Evolutionary conservation across 2,329 filamentous ascomycete genomes (phyloP).

Genomic region (Fusarium devonianum): DNA sequence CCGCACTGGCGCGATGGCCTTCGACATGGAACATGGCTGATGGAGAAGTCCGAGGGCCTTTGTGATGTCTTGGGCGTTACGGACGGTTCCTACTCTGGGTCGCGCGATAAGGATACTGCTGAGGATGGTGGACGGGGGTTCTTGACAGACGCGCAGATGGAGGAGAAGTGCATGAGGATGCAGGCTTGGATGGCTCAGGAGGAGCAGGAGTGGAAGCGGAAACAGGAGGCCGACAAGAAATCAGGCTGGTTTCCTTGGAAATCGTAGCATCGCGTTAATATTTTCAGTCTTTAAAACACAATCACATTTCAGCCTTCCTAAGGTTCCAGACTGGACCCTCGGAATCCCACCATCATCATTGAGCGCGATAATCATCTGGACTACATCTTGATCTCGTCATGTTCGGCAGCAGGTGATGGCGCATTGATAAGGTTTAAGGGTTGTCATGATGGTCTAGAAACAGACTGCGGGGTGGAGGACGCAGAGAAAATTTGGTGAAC

Average conservation of each 20-base stretch:
- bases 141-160: constrained; percentile 49
- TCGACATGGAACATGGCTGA: constrained; percentile 53
- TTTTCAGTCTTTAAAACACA: no score
- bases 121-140: constrained; percentile 52
- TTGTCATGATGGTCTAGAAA: no score
- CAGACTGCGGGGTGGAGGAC: no score
- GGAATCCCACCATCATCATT: no score
- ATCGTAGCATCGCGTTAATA: not conserved
- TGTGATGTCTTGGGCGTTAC: constrained; percentile 49
- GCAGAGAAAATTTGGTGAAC: no score
- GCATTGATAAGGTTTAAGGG: no score
- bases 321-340: no score
- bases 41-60: constrained; percentile 52
- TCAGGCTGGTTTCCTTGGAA: constrained; percentile 34
- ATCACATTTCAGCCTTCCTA: no score
- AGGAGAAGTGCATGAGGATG: constrained; percentile 45
- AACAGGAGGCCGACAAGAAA: constrained; percentile 36
- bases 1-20: constrained; percentile 59
- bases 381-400: no score
- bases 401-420: no score
- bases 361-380: no score
- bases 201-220: constrained; percentile 39
- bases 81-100: constrained; percentile 44
- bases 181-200: constrained; percentile 44
- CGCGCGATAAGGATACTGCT: constrained; percentile 50